Evolutionary conservation across 495 filamentous ascomycete species (phyloP).

Genomic region (Xylona heveae): DNA sequence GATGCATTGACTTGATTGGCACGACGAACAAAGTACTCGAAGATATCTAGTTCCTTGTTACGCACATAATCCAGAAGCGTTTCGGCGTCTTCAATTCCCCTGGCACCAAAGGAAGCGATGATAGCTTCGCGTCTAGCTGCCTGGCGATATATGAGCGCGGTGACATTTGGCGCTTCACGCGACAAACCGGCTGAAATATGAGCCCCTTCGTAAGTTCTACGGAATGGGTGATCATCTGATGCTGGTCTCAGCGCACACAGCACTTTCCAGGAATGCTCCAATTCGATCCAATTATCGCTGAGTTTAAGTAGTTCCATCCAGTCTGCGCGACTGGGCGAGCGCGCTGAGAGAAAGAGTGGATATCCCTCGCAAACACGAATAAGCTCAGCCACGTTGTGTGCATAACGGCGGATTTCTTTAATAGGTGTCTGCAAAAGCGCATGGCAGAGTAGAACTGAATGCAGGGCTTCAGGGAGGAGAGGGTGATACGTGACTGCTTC

Average conservation of each 20-base stretch:
- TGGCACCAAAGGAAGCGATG: no score
- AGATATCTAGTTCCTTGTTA: no score
- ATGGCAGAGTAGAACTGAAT: slow-evolving; percentile 51
- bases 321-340: slow-evolving; percentile 50
- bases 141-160: no score
- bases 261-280: slow-evolving; percentile 40
- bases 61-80: no score
- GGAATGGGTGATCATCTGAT: no score
- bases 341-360: slow-evolving; percentile 53
- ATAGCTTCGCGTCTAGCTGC: no score
- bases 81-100: no score
- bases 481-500: slow-evolving; percentile 65
- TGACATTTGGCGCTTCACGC: no score
- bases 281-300: slow-evolving; percentile 40
- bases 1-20: no score
- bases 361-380: slow-evolving; percentile 56
- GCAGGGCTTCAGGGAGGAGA: slow-evolving; percentile 51
- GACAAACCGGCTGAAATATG: no score
- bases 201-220: no score
- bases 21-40: no score
- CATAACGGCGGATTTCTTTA: slow-evolving; percentile 53
- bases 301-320: slow-evolving; percentile 57
- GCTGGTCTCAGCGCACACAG: slow-evolving; percentile 53
- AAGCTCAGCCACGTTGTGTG: slow-evolving; percentile 56
- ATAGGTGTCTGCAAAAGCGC: slow-evolving; percentile 49